A percentile compares a stretch with the other conserved stretches of the same genome.
phyloP scores from a whole-genome alignment of 352 stramenopile species.

The Pythium volutum region DNA sequence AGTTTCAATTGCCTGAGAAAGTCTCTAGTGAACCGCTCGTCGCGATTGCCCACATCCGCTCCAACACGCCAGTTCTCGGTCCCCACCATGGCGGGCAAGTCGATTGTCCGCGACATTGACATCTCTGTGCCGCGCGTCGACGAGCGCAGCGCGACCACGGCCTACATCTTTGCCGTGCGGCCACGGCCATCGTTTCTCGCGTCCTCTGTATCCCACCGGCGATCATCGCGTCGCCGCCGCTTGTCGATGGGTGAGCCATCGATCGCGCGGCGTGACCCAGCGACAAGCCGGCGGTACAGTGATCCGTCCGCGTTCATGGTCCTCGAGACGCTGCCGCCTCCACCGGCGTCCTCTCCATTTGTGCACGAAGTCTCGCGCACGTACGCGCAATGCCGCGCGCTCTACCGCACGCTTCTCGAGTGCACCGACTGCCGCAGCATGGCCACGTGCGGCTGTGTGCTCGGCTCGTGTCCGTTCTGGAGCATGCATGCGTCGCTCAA shows the following conservation, averaged over 20 bases:
- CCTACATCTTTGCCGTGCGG: slow-evolving; percentile 52
- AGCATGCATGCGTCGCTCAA: slow-evolving; percentile 42
- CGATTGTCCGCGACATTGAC: slow-evolving; percentile 49
- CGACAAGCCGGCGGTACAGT: slow-evolving; percentile 16
- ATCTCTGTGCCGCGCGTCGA: slow-evolving; percentile 40
- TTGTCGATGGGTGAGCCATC: slow-evolving; percentile 20
- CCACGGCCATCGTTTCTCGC: slow-evolving; percentile 18
- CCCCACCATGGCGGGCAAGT: slow-evolving; percentile 10
- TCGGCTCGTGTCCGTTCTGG: slow-evolving; percentile 61
- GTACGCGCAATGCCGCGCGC: slow-evolving; percentile 50
- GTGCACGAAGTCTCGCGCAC: slow-evolving; percentile 43
- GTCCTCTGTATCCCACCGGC: neutral
- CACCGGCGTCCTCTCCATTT: slow-evolving; percentile 10
- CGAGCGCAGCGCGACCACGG: slow-evolving; percentile 16
- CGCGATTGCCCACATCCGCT: neutral
- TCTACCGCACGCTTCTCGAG: slow-evolving; percentile 41
- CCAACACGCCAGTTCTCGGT: neutral
- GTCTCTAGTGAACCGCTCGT: neutral
- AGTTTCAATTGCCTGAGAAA: no score
- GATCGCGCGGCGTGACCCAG: slow-evolving; percentile 11
- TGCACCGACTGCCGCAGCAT: slow-evolving; percentile 42
- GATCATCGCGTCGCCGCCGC: slow-evolving; percentile 19
- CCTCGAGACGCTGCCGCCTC: slow-evolving; percentile 1
- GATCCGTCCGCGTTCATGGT: slow-evolving; percentile 20
- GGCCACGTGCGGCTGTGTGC: slow-evolving; percentile 42